A percentile compares a stretch with the other conserved stretches of the same genome.
These are phyloP conservation scores for Aspergillus fischeri DNA, from an alignment of 2,329 filamentous ascomycete genomes.

Conservation along the genomic window DNA sequence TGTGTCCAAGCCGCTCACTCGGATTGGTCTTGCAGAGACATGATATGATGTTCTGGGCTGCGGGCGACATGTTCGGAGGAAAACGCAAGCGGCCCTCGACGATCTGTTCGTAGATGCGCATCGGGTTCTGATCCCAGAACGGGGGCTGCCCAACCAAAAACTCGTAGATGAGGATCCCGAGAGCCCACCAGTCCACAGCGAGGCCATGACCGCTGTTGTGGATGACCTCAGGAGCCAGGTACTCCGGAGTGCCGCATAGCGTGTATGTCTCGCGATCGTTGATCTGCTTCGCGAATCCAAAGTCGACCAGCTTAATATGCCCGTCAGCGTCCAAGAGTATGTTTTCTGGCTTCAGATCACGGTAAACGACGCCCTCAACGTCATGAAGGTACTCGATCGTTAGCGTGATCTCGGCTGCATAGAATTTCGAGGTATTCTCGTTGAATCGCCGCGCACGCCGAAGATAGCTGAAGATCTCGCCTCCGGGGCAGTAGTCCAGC, in stretches of 20 bases:
- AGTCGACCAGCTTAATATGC: slow-evolving; percentile 63
- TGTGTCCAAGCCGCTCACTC: slow-evolving; percentile 59
- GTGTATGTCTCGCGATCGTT: slow-evolving; percentile 58
- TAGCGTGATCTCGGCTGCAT: slow-evolving; percentile 62
- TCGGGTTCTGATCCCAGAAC: slow-evolving; percentile 66
- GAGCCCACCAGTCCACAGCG: slow-evolving; percentile 66
- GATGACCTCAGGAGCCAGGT: slow-evolving; percentile 64
- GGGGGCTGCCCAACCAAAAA: slow-evolving; percentile 64
- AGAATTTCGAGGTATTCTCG: slow-evolving; percentile 60
- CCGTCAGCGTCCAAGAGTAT: slow-evolving; percentile 63
- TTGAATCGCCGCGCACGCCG: slow-evolving; percentile 60
- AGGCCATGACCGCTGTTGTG: slow-evolving; percentile 61
- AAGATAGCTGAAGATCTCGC: slow-evolving; percentile 64
- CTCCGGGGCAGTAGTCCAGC: slow-evolving; percentile 65
- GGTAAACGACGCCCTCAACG: slow-evolving; percentile 60
- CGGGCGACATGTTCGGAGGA: slow-evolving; percentile 54
- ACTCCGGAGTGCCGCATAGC: slow-evolving; percentile 63
- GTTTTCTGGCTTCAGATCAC: slow-evolving; percentile 64
- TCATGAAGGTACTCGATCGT: slow-evolving; percentile 64
- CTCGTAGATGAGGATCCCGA: slow-evolving; percentile 64
- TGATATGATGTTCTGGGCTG: slow-evolving; percentile 59
- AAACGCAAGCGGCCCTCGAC: slow-evolving; percentile 61
- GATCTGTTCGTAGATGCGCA: slow-evolving; percentile 67
- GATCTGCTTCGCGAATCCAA: slow-evolving; percentile 65
- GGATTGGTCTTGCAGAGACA: slow-evolving; percentile 61